Base-by-base conservation (phyloP, 306 rosid genomes). In the Nissolia schottii region DNA sequence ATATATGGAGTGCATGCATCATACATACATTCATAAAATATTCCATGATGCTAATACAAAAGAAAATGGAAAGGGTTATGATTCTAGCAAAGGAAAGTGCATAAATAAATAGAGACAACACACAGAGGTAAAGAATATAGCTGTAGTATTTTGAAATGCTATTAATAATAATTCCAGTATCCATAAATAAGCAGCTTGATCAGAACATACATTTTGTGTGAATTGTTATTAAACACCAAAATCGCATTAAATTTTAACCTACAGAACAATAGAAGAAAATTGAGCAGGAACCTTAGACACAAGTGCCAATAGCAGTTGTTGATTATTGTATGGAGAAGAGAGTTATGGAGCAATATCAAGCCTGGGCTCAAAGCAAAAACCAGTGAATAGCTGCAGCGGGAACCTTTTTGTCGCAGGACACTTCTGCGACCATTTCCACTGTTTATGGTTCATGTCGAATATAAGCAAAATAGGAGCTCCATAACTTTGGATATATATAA, bases 381-480 rank as follows among this genome's bases (percentile, higher is more conserved):
- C 98, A 18, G 96, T 85, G 59, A 93, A 93, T 14, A 90, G 89
- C 86, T 93, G 98, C 64, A 93, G 96, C 0, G 96, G 91, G 64
- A 90, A 90, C 75, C 83, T 84, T 88, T 93, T 93, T 1, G 84
- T 61, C 51, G 90, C 96, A 0, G 98, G 98, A 73, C 93, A 90
- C 73, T 90, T 93, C 49, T 85, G 98, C 4, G 98, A 88, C 98
- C 98, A 93, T 78, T 83, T 93, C 98, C 98, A 93, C 37, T 78
- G 89, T 53, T 59, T 90, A 48, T 45, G 84, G 77, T 57, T 83
- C 85, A 87, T 77, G 81, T 93, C 92, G 56, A 60, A 92, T 40
- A 75, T 79, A 40, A 92, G 98, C 38, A 92, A 89, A 15, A 86
- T 79, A 7, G 98, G 96, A 79, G 91, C 89, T 79, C 98, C 98